Evolutionary conservation across 2,329 filamentous ascomycete genomes (phyloP).

Genomic region (Calonectria leucothoes): DNA sequence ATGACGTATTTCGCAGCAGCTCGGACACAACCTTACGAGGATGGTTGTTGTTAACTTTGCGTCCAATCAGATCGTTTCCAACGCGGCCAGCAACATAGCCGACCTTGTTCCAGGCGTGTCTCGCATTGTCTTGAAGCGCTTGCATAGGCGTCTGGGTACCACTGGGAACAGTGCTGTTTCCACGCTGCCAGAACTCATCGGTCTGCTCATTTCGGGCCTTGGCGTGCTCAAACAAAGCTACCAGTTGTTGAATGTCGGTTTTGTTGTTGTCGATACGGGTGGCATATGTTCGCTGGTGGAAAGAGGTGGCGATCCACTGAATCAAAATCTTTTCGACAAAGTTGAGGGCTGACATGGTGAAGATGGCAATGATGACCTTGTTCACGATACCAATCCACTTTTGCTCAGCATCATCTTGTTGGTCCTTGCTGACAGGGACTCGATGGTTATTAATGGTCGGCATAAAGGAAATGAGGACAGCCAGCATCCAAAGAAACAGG

Average conservation of each 20-base stretch:
- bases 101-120: slow-evolving; percentile 80
- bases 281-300: slow-evolving; percentile 90
- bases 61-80: slow-evolving; percentile 92
- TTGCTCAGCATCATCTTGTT: slow-evolving; percentile 60
- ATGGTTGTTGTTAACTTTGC: slow-evolving; percentile 76
- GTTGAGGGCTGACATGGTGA: slow-evolving; percentile 83
- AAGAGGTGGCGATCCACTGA: slow-evolving; percentile 93
- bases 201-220: slow-evolving; percentile 76
- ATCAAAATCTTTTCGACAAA: slow-evolving; percentile 93
- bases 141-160: slow-evolving; percentile 81
- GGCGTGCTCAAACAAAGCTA: slow-evolving; percentile 74
- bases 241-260: slow-evolving; percentile 77
- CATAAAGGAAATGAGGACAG: slow-evolving; percentile 85
- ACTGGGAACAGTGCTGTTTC: slow-evolving; percentile 55
- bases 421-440: slow-evolving; percentile 42
- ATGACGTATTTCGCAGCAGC: slow-evolving; percentile 76
- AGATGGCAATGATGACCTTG: slow-evolving; percentile 88
- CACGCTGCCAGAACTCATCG: slow-evolving; percentile 61
- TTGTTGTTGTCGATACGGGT: slow-evolving; percentile 94
- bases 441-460: slow-evolving; percentile 79
- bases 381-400: slow-evolving; percentile 83
- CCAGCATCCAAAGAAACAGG: slow-evolving; percentile 92
- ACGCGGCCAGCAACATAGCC: slow-evolving; percentile 87
- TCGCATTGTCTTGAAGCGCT: slow-evolving; percentile 79
- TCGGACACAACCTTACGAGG: slow-evolving; percentile 87